These are phyloP conservation scores for Eimeria maxima DNA, from an alignment of 169 alveolate genomes.

Conservation along the genomic window DNA sequence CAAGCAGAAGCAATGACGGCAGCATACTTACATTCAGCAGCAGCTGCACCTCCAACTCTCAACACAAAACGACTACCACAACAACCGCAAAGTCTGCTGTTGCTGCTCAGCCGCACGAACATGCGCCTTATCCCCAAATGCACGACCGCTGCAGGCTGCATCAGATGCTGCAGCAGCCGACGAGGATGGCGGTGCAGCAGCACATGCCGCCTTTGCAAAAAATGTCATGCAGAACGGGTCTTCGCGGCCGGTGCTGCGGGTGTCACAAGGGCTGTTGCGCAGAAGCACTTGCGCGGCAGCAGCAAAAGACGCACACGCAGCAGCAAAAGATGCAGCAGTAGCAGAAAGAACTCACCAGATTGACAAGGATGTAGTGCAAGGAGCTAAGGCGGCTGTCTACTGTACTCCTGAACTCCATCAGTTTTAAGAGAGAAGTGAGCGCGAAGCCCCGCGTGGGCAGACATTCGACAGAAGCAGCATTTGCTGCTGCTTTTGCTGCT, in stretches of 20 bases:
- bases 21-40: not conserved
- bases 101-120: too few species aligned
- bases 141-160: too few species aligned
- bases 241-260: too few species aligned
- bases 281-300: not conserved
- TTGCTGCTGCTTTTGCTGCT: slow-evolving; percentile 4
- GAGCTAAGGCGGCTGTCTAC: slow-evolving; percentile 85
- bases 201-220: too few species aligned
- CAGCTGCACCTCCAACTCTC: too few species aligned
- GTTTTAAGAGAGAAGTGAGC: slow-evolving; percentile 81
- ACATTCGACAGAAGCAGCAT: slow-evolving; percentile 50
- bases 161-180: too few species aligned
- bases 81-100: too few species aligned
- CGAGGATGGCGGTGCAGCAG: too few species aligned
- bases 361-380: slow-evolving; percentile 85
- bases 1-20: not conserved
- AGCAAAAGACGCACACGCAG: not conserved
- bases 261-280: too few species aligned
- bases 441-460: slow-evolving; percentile 86
- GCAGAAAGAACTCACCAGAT: slow-evolving; percentile 61
- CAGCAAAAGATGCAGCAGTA: not conserved
- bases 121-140: too few species aligned
- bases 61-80: too few species aligned
- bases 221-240: not conserved
- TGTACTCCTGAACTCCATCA: slow-evolving; percentile 85